These are phyloP conservation scores for Umbelopsis sp. DNA, from an alignment of 192 early-diverging fungal genomes.

Conservation along the genomic window DNA sequence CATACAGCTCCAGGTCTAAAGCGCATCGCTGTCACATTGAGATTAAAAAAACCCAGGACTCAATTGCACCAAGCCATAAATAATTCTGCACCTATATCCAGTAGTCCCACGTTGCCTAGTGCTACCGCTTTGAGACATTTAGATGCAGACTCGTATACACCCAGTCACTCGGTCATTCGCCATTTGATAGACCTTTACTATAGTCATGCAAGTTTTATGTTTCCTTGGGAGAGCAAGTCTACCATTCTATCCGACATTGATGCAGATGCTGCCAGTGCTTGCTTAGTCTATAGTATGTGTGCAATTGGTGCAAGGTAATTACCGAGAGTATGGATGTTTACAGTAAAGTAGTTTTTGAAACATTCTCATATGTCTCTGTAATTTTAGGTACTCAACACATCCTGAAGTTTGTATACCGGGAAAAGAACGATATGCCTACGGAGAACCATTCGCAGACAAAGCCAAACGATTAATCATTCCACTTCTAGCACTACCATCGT, in stretches of 20 bases:
- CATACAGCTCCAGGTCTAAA: neutral
- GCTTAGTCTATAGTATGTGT: conserved; percentile 1
- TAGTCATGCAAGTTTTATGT: conserved; percentile 7
- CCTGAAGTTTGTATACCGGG: conserved; percentile 4
- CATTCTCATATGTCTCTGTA: neutral
- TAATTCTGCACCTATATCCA: neutral
- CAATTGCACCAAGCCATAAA: neutral
- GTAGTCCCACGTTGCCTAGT: neutral
- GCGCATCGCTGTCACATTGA: neutral
- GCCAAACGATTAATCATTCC: neutral
- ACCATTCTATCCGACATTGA: conserved; percentile 7
- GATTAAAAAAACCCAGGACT: neutral
- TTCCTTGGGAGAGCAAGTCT: conserved; percentile 11
- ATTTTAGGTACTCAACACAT: conserved; percentile 9
- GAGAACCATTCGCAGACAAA: conserved; percentile 11
- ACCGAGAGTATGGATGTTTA: too few relatives aligned
- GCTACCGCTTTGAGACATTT: neutral
- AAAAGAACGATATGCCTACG: conserved; percentile 13
- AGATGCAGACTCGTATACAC: neutral
- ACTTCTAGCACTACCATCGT: neutral
- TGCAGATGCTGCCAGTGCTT: neutral
- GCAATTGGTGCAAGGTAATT: conserved; percentile 11
- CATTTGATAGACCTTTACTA: conserved; percentile 4
- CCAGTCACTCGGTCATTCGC: neutral
- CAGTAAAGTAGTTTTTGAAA: too few relatives aligned